Base-by-base conservation (phyloP, 345 rosid species). In the Gossypium herbaceum region DNA sequence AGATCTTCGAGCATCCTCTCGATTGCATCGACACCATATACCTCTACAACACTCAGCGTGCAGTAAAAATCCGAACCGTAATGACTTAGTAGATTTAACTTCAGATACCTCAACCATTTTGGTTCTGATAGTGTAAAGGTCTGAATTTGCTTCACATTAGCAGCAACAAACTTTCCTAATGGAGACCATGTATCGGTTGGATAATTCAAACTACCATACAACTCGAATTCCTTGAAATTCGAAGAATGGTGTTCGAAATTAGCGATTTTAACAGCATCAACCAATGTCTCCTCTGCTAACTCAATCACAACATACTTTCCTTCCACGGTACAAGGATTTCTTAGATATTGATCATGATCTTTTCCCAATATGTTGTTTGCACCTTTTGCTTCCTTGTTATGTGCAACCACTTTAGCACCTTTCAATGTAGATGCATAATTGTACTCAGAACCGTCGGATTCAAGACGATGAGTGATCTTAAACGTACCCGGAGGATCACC, bases 51-150 rank as follows among this genome's bases (percentile, higher is more conserved):
- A 68, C 97, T 92, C 75, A 94, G 68, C 0, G 97, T 94, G 86
- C 98, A 94, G 82, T 94, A 94, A 87, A 89, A 90, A 84, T 90
- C 95, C 13, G 95, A 89, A 2, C 98, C 97, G n/a, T 94, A 91
- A 81, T 94, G 98, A 74, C 94, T 89, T 11, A 85, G 79, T 76
- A 92, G 80, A 60, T 84, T 87, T 56, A 94, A 72, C 80, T 88
- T 92, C 81, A 94, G 82, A 81, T 94, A 94, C 82, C 98, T 88
- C 74, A 88, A 84, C 97, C 97, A 94, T 82, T 92, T 94, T 44
- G 98, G 94, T 78, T 92, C 95, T 1, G 83, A 82, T 64, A 94
- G 86, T 78, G 88, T 85, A 79, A 94, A 94, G 61, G 85, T 79
- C 74, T 94, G 98, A 34, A 84, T 77, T 58, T 91, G 95, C 85